phyloP scores from a whole-genome alignment of 2,329 filamentous ascomycete species.

The Aspergillus tamarii region DNA sequence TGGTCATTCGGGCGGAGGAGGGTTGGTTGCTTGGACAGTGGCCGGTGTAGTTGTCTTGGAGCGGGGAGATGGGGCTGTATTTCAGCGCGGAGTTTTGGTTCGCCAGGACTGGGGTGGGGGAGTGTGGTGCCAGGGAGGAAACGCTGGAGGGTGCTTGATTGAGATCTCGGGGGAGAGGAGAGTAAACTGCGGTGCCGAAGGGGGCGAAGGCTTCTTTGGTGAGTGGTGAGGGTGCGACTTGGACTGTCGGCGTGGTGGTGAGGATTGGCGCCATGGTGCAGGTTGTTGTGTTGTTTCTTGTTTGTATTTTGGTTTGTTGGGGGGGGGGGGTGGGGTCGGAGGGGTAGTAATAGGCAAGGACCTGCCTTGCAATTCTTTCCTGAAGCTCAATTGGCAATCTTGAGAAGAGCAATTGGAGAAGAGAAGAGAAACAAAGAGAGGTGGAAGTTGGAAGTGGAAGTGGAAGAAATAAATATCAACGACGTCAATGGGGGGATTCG shows the following conservation, averaged over 20 bases:
- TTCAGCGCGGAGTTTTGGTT: slow-evolving; percentile 92
- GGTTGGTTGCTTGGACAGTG: slow-evolving; percentile 47
- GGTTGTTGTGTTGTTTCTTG: not conserved
- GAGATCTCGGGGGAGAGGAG: slow-evolving; percentile 64
- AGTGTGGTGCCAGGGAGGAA: slow-evolving; percentile 47
- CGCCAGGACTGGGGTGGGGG: slow-evolving; percentile 61
- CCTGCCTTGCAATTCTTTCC: not conserved
- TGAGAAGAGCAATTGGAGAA: not conserved
- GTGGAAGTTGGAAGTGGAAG: not conserved
- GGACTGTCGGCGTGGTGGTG: slow-evolving; percentile 39
- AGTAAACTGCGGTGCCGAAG: slow-evolving; percentile 82
- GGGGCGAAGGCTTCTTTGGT: slow-evolving; percentile 69
- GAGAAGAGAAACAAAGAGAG: not conserved
- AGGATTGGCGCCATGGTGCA: slow-evolving; percentile 31
- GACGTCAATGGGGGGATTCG: not conserved
- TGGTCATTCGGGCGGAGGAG: slow-evolving; percentile 71
- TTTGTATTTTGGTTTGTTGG: not conserved
- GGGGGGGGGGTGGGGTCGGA: too few relatives aligned
- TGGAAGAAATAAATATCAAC: not conserved
- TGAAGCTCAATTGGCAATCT: not conserved
- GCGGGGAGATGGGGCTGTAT: slow-evolving; percentile 76
- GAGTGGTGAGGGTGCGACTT: slow-evolving; percentile 66
- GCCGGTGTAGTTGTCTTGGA: slow-evolving; percentile 71
- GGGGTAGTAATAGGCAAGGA: not conserved
- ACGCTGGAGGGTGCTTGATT: slow-evolving; percentile 43